These are phyloP conservation scores for Anethum foeniculum DNA, from an alignment of 140 eudicot genomes.

Conservation along the genomic window DNA sequence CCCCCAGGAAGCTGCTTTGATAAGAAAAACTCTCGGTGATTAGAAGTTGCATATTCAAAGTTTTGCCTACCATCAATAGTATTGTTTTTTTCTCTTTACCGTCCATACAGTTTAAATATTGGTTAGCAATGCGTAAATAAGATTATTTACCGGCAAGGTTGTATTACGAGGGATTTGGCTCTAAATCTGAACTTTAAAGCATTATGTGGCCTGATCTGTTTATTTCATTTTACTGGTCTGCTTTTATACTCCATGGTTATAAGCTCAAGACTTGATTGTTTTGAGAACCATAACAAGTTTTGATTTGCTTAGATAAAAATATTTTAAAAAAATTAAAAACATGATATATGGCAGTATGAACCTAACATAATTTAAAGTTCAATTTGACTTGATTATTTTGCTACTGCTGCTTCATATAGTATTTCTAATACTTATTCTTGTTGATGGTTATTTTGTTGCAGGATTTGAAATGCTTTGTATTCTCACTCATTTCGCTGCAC, in stretches of 20 bases:
- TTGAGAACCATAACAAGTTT: not conserved
- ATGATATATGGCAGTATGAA: not conserved
- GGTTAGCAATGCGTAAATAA: not conserved
- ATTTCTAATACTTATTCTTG: not conserved
- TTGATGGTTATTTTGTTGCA: conserved; percentile 1
- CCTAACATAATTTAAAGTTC: not conserved
- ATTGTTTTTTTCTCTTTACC: not conserved
- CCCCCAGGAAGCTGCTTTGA: not conserved
- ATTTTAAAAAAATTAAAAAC: not conserved
- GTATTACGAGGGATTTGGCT: not conserved
- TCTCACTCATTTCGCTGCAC: conserved; percentile 7
- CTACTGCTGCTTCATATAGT: not conserved
- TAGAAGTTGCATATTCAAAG: not conserved
- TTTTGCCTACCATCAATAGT: not conserved
- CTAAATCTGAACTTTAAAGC: not conserved
- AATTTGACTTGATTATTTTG: not conserved
- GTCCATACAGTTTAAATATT: not conserved
- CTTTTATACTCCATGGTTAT: not conserved
- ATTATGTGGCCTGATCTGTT: not conserved
- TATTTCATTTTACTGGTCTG: not conserved
- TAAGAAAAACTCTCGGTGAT: not conserved
- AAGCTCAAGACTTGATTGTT: not conserved
- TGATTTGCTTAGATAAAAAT: not conserved
- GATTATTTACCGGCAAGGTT: not conserved
- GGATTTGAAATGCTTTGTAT: not conserved